Evolutionary conservation across 164 flowering plant species (phyloP).

Genomic region (Dillenia turbinata): DNA sequence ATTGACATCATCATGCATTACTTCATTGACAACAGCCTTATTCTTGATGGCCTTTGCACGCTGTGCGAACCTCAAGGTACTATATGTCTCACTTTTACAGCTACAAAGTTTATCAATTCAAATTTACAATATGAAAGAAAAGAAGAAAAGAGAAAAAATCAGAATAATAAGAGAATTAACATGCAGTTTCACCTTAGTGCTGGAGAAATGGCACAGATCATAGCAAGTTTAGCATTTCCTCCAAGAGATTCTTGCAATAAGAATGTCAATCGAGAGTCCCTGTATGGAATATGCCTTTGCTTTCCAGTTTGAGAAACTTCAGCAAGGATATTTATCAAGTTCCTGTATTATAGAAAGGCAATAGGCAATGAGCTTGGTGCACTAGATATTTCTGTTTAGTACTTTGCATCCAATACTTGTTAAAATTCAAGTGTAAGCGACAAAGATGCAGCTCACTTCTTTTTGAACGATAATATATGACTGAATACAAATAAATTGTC

Average conservation of each 20-base stretch:
- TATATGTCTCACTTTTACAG: slow-evolving; percentile 86
- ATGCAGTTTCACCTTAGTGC: slow-evolving; percentile 52
- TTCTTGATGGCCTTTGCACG: slow-evolving; percentile 95
- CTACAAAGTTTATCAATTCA: slow-evolving; percentile 36
- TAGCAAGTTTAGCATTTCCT: slow-evolving; percentile 93
- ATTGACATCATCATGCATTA: slow-evolving; percentile 85
- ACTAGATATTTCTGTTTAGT: no score
- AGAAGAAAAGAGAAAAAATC: not conserved
- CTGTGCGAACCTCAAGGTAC: slow-evolving; percentile 96
- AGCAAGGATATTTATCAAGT: slow-evolving; percentile 94
- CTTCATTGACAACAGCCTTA: slow-evolving; percentile 93
- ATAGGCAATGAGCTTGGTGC: no score
- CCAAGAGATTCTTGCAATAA: slow-evolving; percentile 97
- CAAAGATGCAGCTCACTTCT: no score
- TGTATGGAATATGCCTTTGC: slow-evolving; percentile 95
- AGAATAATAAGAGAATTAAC: not conserved
- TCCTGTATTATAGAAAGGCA: slow-evolving; percentile 46
- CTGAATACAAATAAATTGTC: no score
- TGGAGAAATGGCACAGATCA: slow-evolving; percentile 98
- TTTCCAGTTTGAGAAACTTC: slow-evolving; percentile 96
- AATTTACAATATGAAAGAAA: slow-evolving; percentile 8
- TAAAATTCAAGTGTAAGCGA: no score
- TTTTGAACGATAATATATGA: no score
- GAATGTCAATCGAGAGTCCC: slow-evolving; percentile 95
- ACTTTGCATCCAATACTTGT: no score